phyloP scores from a whole-genome alignment of 768 basidiomycete species.

The Phaffia australis region DNA sequence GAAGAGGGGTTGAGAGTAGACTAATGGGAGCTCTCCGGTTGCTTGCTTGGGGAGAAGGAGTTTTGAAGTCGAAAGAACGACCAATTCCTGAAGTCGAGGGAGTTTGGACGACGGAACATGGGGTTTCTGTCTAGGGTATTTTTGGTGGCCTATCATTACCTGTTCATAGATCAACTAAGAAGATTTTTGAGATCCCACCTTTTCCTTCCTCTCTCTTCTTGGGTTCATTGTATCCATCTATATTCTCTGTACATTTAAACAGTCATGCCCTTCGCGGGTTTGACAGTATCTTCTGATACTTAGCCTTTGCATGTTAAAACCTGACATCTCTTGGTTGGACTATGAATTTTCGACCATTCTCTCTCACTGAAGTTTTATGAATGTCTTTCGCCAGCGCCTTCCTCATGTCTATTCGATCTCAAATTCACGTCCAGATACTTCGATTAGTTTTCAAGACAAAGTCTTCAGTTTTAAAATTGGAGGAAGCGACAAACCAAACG shows the following conservation, averaged over 20 bases:
- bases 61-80: neutral
- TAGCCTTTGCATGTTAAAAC: slow-evolving; percentile 1
- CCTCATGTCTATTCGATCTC: slow-evolving; percentile 41
- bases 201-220: neutral
- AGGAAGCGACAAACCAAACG: slow-evolving; percentile 60
- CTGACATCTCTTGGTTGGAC: slow-evolving; percentile 36
- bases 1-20: slow-evolving; percentile 64
- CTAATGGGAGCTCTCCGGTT: slow-evolving; percentile 14
- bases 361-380: slow-evolving; percentile 35
- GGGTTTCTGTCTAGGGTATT: no score
- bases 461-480: slow-evolving; percentile 32
- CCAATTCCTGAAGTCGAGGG: no score
- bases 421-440: neutral
- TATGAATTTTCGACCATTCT: slow-evolving; percentile 39
- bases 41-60: slow-evolving; percentile 20
- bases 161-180: neutral
- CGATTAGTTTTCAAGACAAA: neutral
- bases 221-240: neutral
- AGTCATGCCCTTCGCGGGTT: neutral
- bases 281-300: neutral
- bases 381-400: slow-evolving; percentile 42
- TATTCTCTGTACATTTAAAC: neutral
- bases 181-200: no score
- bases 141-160: no score
- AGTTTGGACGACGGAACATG: no score